These are phyloP conservation scores for Verticillium zaregamsianum DNA, from an alignment of 2,329 filamentous ascomycete species.

Conservation along the genomic window DNA sequence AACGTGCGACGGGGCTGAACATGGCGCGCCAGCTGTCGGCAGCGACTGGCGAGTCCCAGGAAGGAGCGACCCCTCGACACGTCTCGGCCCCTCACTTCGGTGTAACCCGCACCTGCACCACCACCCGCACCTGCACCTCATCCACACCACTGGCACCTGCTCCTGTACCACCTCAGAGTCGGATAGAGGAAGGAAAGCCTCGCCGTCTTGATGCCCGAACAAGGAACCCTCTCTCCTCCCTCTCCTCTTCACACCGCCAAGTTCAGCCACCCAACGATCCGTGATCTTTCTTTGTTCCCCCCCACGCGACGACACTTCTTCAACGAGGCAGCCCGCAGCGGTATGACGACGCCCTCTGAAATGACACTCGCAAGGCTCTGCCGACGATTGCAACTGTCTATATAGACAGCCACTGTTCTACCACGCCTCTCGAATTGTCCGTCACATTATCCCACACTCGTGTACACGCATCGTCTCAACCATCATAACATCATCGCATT, in stretches of 20 bases:
- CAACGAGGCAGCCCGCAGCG: background rate
- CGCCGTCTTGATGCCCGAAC: background rate
- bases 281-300: background rate
- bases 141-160: no score
- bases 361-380: background rate
- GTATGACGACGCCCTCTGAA: background rate
- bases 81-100: background rate
- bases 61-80: background rate
- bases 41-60: background rate
- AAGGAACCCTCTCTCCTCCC: background rate
- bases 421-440: background rate
- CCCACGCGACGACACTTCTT: background rate
- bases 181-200: background rate
- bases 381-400: background rate
- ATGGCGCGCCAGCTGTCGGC: background rate
- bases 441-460: background rate
- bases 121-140: no score
- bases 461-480: background rate
- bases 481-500: background rate
- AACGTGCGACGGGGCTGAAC: background rate
- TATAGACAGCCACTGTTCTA: background rate
- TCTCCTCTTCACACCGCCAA: background rate
- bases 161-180: no score
- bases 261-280: background rate
- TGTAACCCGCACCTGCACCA: background rate